Percentiles rank a stretch among this genome's conserved stretches.
These are phyloP conservation scores for Capniomyces stellatus DNA, from an alignment of 371 early-diverging fungal genomes.

Conservation along the genomic window DNA sequence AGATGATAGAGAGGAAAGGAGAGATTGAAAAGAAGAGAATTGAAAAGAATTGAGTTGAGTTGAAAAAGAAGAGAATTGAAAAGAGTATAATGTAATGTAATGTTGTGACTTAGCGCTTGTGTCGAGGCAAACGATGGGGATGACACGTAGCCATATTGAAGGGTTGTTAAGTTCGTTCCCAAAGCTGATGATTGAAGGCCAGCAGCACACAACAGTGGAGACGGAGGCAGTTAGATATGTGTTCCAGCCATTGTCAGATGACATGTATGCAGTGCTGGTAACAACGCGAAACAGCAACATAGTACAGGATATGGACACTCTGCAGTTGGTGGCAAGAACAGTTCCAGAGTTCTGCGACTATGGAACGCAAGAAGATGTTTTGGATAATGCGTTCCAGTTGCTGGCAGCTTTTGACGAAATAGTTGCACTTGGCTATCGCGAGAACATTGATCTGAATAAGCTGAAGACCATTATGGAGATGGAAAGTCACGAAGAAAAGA, in stretches of 20 bases:
- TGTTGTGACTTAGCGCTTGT: conserved; percentile 67
- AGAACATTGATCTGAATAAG: conserved; percentile 65
- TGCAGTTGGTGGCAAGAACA: conserved; percentile 83
- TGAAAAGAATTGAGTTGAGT: no score
- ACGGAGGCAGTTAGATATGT: conserved; percentile 92
- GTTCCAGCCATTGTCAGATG: conserved; percentile 83
- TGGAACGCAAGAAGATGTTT: conserved; percentile 25
- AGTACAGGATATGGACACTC: conserved; percentile 73
- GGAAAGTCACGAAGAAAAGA: conserved; percentile 92
- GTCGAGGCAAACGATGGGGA: conserved; percentile 91
- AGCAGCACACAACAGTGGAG: conserved; percentile 93
- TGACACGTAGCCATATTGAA: conserved; percentile 91
- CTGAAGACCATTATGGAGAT: conserved; percentile 82
- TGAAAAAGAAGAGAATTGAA: no score
- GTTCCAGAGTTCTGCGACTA: conserved; percentile 72
- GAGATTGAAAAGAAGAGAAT: no score
- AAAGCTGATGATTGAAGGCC: conserved; percentile 71
- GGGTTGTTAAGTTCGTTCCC: conserved; percentile 90
- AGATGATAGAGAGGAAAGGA: no score
- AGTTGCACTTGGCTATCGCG: conserved; percentile 73
- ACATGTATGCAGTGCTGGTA: conserved; percentile 76
- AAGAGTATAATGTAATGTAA: no score
- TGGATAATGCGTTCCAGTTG: conserved; percentile 65
- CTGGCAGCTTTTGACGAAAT: conserved; percentile 90
- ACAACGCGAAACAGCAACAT: conserved; percentile 80